Base-by-base conservation (phyloP, 2,329 filamentous ascomycete species). In the Neonectria sp. region DNA sequence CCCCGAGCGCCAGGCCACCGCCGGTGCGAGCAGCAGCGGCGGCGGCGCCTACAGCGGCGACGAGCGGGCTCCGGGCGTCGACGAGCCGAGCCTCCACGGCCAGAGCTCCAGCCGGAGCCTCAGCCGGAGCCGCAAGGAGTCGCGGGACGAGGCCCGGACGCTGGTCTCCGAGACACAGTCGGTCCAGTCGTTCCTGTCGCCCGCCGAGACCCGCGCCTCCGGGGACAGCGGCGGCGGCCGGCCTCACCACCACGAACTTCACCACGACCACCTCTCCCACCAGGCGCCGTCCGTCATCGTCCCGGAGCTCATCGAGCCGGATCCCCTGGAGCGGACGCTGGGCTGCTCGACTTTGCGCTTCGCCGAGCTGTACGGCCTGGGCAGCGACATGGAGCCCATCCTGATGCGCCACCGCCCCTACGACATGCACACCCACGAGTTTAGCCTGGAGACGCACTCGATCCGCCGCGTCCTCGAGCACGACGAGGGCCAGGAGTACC, bases 401-500 rank as follows among this genome's bases (percentile, higher is more conserved):
- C 67, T 79, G 55, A 79, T 79, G 73, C 73, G 75, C 31, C 73
- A 78, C 49, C 84, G 85, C 48, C 86, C 88, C 4, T 86, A 91
- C 74, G 89, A 90, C 21, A 82, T 84, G 51, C 60, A 55, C 51
- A 75, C 73, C 40, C 75, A 76, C 57, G 77, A 78, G 64, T 77
- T 77, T 60, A 83, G 84, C 27, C 80, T 92, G 59, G 85, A 92
- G 70, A 87, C 89, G 56, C 83, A 91, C 52, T 91, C 90, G 77
- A 91, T 91, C 74, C 80, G 85, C 17, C 83, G 86, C 27, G 83
- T 88, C n/a, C 77, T 88, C 4, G 84, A 88, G 75, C 87, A 87
- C 72, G 85, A 84, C 35, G 72, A 75, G 13, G 73, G 72, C 15
- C 73, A 76, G 59, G 77, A 78, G 58, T 79, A 78, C 56, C 77